Evolutionary conservation across 768 basidiomycete species (phyloP).

Genomic region (Psilocybe cubensis): DNA sequence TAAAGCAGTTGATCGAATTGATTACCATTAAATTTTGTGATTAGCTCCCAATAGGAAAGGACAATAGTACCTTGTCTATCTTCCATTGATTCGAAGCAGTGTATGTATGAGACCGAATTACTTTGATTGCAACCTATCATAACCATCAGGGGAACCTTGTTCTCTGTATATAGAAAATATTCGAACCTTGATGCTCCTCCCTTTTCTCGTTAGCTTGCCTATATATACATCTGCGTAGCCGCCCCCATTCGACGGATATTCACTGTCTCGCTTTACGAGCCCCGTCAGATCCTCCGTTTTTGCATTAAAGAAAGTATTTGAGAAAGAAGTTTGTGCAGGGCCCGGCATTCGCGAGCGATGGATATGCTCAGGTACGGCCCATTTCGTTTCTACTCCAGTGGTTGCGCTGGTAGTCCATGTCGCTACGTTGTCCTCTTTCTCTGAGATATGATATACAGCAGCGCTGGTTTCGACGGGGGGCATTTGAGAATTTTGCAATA

Average conservation of each 20-base stretch:
- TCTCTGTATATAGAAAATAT: neutral
- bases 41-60: no score
- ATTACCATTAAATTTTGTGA: neutral
- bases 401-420: neutral
- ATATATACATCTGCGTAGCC: slow-evolving; percentile 4
- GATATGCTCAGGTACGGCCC: neutral
- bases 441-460: no score
- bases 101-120: slow-evolving; percentile 18
- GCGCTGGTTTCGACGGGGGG: no score
- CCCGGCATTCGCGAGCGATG: neutral
- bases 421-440: neutral
- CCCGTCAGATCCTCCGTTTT: slow-evolving; percentile 3
- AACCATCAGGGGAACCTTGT: neutral
- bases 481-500: no score
- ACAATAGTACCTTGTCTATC: slow-evolving; percentile 12
- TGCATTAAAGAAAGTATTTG: neutral
- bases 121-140: slow-evolving; percentile 17
- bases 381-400: neutral
- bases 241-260: slow-evolving; percentile 1
- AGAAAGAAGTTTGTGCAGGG: neutral
- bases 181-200: neutral
- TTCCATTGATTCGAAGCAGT: slow-evolving; percentile 10
- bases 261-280: neutral
- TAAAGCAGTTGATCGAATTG: neutral
- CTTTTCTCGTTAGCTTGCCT: neutral